A percentile compares a stretch with the other conserved stretches of the same genome.
phyloP scores from a whole-genome alignment of 306 rosid species.

The Cucurbita ficifolia region DNA sequence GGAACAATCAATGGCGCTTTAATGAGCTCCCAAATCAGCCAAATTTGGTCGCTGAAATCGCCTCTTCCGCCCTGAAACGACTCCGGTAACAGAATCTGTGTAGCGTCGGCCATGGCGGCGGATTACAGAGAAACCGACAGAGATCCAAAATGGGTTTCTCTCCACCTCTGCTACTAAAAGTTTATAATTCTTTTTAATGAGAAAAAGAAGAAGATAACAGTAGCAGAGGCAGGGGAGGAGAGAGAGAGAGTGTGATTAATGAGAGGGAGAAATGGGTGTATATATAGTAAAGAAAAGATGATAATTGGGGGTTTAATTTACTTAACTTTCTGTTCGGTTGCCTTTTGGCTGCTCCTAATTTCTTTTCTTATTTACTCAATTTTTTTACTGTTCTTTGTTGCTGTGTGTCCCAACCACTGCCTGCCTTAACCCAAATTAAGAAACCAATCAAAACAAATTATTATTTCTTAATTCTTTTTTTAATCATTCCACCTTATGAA shows the following conservation, averaged over 20 bases:
- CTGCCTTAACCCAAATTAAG: no score
- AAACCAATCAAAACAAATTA: no score
- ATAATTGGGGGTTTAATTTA: neutral
- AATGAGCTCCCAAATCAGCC: slow-evolving; percentile 63
- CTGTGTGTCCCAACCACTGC: no score
- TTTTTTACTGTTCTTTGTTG: neutral
- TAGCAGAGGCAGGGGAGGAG: neutral
- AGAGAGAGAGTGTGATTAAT: neutral
- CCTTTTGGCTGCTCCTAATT: neutral
- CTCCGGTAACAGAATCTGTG: slow-evolving; percentile 47
- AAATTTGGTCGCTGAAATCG: slow-evolving; percentile 44
- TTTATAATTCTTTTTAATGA: no score
- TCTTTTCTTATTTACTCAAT: no score
- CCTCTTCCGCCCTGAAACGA: slow-evolving; percentile 36
- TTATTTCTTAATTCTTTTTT: no score
- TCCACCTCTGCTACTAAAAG: neutral
- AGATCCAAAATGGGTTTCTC: neutral
- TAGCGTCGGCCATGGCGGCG: slow-evolving; percentile 38
- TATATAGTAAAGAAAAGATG: neutral
- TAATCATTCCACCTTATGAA: no score
- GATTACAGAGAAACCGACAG: no score
- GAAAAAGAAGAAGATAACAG: neutral
- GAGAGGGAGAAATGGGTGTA: neutral
- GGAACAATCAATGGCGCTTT: slow-evolving; percentile 94
- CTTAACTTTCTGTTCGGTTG: neutral